Percentiles rank a stretch among this genome's conserved stretches.
Evolutionary conservation across 2,329 filamentous ascomycete genomes (phyloP).

Genomic region (Leptodontidium sp.): DNA sequence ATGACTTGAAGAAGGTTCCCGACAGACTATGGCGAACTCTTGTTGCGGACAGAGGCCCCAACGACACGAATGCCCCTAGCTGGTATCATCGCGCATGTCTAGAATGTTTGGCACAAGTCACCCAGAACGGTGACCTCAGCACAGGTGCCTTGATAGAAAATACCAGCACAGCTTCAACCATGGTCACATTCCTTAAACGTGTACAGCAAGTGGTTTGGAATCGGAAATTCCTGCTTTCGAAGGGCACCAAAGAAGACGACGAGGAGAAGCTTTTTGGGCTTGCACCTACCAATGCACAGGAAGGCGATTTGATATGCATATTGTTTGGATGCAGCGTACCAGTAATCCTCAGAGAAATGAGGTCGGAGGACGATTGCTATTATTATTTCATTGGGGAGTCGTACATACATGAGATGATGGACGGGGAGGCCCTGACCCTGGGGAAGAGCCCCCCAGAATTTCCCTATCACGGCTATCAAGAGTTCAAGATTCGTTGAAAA

Average conservation of each 20-base stretch:
- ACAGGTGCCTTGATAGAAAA: slow-evolving; percentile 16
- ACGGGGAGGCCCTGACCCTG: slow-evolving; percentile 15
- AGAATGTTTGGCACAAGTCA: slow-evolving; percentile 22
- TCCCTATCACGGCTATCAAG: background rate
- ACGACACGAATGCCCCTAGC: slow-evolving; percentile 28
- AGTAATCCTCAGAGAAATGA: slow-evolving; percentile 28
- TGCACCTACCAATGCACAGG: slow-evolving; percentile 6
- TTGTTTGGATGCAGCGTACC: slow-evolving; percentile 40
- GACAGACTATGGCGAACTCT: slow-evolving; percentile 35
- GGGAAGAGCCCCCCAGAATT: background rate
- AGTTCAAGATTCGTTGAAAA: slow-evolving; percentile 1
- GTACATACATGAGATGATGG: slow-evolving; percentile 40
- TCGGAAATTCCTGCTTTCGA: slow-evolving; percentile 24
- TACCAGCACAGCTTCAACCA: slow-evolving; percentile 12
- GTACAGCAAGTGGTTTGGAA: slow-evolving; percentile 29
- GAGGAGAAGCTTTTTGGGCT: slow-evolving; percentile 23
- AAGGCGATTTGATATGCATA: slow-evolving; percentile 36
- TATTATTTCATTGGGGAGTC: slow-evolving; percentile 35
- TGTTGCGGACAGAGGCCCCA: slow-evolving; percentile 33
- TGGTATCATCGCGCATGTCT: slow-evolving; percentile 35
- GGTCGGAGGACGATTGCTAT: background rate
- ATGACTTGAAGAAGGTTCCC: slow-evolving; percentile 9
- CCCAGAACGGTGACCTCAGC: slow-evolving; percentile 21
- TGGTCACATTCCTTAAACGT: slow-evolving; percentile 28
- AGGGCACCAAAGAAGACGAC: background rate